Percentiles rank a stretch among this genome's conserved stretches.
Conservation (phyloP, 441 rosid genomes). For the Flueggea neowawraea region DNA sequence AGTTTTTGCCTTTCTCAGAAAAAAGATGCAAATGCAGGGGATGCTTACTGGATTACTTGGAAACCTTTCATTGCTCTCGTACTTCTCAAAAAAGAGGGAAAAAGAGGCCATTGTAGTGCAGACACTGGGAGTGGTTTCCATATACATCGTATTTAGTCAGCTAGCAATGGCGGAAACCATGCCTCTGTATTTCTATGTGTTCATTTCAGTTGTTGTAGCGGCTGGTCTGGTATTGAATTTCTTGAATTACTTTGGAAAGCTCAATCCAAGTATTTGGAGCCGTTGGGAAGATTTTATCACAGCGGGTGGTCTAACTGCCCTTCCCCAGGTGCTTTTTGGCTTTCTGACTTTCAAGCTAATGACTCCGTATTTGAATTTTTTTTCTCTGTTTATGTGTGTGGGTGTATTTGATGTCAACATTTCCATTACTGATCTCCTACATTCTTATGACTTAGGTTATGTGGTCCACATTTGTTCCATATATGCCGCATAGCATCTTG, state of each 20-base stretch:
- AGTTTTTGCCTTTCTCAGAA: not conserved
- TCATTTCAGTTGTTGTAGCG: slow-evolving; percentile 52
- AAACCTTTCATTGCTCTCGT: slow-evolving; percentile 81
- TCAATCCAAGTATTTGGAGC: slow-evolving; percentile 51
- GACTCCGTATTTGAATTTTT: not conserved
- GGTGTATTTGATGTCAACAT: not conserved
- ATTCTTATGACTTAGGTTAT: slow-evolving; percentile 48
- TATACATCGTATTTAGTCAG: slow-evolving; percentile 58
- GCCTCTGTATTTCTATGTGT: slow-evolving; percentile 60
- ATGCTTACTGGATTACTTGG: slow-evolving; percentile 91
- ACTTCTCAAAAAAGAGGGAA: slow-evolving; percentile 82
- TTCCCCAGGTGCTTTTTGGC: slow-evolving; percentile 64
- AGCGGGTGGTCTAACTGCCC: slow-evolving; percentile 69
- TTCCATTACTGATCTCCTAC: not conserved
- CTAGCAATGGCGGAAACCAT: slow-evolving; percentile 86
- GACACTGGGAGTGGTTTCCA: slow-evolving; percentile 77
- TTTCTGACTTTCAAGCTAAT: slow-evolving; percentile 3
- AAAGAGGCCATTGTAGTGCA: slow-evolving; percentile 77
- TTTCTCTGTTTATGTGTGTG: not conserved
- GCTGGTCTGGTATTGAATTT: slow-evolving; percentile 57
- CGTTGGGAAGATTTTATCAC: slow-evolving; percentile 90
- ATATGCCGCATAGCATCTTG: slow-evolving; percentile 57
- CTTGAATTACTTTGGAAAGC: slow-evolving; percentile 49
- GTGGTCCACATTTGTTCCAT: slow-evolving; percentile 96
- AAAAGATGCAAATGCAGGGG: slow-evolving; percentile 44